Conservation (phyloP, 805 yeast species). For the Pichia phayaonensis region DNA sequence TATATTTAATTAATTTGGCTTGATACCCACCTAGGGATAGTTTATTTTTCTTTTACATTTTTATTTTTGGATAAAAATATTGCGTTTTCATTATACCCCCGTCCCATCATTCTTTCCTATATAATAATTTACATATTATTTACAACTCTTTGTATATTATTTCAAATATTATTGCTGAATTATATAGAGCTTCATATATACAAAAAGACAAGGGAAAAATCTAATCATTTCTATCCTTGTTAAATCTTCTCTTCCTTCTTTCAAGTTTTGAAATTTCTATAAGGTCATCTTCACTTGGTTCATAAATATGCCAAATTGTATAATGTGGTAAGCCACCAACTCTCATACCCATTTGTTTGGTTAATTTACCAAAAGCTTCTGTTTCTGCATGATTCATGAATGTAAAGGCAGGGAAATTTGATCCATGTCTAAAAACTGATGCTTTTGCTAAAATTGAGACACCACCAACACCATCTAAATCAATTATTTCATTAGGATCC, state of each 20-base stretch:
- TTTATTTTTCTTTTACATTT: not conserved
- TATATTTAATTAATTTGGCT: no score
- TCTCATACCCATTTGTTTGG: conserved; percentile 65
- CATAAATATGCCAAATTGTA: conserved; percentile 85
- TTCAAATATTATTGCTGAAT: no score
- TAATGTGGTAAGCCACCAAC: conserved; percentile 90
- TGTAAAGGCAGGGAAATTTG: conserved; percentile 80
- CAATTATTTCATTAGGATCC: conserved; percentile 53
- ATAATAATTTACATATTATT: not conserved
- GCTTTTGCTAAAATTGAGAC: conserved; percentile 76
- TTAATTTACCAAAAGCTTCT: conserved; percentile 81
- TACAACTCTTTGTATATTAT: not conserved
- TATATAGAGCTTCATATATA: not conserved
- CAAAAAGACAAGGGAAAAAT: not conserved
- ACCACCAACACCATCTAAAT: conserved; percentile 82
- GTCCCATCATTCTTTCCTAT: not conserved
- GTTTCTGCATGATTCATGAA: conserved; percentile 83
- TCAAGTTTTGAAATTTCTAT: conserved; percentile 62
- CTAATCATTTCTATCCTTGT: not conserved
- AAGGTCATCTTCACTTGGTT: conserved; percentile 81
- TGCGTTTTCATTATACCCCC: not conserved
- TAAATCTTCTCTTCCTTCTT: conserved; percentile 45
- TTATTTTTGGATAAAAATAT: not conserved
- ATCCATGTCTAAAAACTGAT: conserved; percentile 65
- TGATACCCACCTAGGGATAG: not conserved